Base-by-base conservation (phyloP, 2,329 filamentous ascomycete genomes). In the Sclerotinia spermophila region DNA sequence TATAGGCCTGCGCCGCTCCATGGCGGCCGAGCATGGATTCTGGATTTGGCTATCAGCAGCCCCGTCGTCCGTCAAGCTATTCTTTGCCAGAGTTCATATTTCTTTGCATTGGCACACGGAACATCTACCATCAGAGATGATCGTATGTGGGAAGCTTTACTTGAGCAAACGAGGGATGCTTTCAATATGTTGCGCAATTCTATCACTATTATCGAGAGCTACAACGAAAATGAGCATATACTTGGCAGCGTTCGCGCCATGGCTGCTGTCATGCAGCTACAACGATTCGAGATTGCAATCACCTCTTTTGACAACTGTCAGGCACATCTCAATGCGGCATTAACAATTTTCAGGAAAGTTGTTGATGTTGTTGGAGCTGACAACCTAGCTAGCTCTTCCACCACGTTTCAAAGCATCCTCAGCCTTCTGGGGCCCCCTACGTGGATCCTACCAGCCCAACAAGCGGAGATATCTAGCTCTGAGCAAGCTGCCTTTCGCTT, bases 11-110 rank as follows among this genome's bases (percentile, higher is more conserved):
- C 82, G 2, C 76, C 87, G 11, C 81, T 86, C 5, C 81, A 85
- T 69, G 85, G 86, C n/a, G 88, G 87, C 17, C 83, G 85, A 62
- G 84, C 85, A 38, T 90, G 88, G 88, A 81, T 90, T 53, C 79
- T 90, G 53, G 85, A 86, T 51, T 80, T 87, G 58, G 81, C 89
- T 42, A 83, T 85, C 72, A 84, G 83, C 74, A 88, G 87, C 80
- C 85, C 83, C 68, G 82, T 85, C 1, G 81, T 88, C 30, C 86
- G 84, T 77, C 85, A 88, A 75, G 84, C 84, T 2, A 83, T 83
- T 45, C 80, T 88, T 40, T 85, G 85, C 45, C 82, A 89, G 56
- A 84, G 85, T 1, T 83, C 84, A 5, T 88, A 87, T 78, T 89
- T 88, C 78, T 85, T 86, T 75, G 83, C 75, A 51, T 69, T 76